Percentiles rank a stretch among this genome's conserved stretches.
Conservation (phyloP, 2,329 filamentous ascomycete species). For the Zymoseptoria brevis region DNA sequence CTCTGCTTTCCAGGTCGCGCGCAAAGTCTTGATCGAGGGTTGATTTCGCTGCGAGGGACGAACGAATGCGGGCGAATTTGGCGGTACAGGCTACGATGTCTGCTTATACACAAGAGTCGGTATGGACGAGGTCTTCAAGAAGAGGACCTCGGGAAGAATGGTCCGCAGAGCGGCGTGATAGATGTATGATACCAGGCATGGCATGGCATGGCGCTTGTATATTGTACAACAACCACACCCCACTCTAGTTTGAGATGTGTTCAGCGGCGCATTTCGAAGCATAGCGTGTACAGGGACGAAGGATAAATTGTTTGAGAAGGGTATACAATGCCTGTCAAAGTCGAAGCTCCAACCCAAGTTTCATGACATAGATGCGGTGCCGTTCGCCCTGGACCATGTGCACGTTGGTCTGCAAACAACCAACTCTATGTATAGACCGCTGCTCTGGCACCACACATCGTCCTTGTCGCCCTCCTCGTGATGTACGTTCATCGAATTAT, state of each 20-base stretch:
- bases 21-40: conserved; percentile 19
- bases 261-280: neutral
- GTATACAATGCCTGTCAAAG: neutral
- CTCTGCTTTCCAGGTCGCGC: conserved; percentile 12
- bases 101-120: neutral
- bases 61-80: neutral
- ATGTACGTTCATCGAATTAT: neutral
- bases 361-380: neutral
- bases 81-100: neutral
- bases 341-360: neutral
- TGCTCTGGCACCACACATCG: neutral
- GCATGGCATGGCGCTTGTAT: conserved; percentile 1
- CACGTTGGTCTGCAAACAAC: neutral
- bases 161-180: neutral
- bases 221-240: conserved; percentile 1
- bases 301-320: neutral
- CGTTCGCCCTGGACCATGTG: neutral
- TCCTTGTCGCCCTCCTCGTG: neutral
- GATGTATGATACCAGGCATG: conserved; percentile 1
- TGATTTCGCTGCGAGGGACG: conserved; percentile 1
- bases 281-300: conserved; percentile 3
- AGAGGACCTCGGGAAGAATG: neutral
- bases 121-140: neutral
- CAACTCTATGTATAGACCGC: neutral
- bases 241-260: conserved; percentile 1